These are phyloP conservation scores for Batrachochytrium dendrobatidis DNA, from an alignment of 371 early-diverging fungal species.

Conservation along the genomic window DNA sequence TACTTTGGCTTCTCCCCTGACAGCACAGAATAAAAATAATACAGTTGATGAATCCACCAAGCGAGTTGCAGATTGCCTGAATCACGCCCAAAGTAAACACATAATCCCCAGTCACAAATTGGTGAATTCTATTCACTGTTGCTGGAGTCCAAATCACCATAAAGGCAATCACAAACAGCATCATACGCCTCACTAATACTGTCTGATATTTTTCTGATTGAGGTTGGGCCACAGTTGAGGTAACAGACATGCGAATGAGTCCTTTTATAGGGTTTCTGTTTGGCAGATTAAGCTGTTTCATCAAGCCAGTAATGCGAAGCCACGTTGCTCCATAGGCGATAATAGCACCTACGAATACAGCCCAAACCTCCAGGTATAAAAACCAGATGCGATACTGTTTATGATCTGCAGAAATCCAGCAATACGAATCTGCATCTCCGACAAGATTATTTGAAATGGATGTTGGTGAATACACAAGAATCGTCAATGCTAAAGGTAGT, in stretches of 20 bases:
- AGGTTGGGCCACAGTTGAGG: not conserved
- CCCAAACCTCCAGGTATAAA: not conserved
- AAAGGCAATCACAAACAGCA: not conserved
- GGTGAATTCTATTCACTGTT: not conserved
- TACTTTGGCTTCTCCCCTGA: no score
- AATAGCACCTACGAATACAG: not conserved
- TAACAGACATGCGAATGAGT: not conserved
- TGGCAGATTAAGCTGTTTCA: not conserved
- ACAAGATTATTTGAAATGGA: not conserved
- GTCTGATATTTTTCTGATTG: not conserved
- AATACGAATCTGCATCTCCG: not conserved
- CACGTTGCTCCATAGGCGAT: not conserved
- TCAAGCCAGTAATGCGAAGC: not conserved
- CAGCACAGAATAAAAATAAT: no score
- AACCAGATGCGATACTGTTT: not conserved
- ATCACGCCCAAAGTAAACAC: slow-evolving; percentile 1
- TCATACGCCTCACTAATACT: not conserved
- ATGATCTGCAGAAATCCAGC: not conserved
- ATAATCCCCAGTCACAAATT: not conserved
- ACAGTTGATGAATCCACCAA: not conserved
- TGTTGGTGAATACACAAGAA: not conserved
- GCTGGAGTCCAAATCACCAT: not conserved
- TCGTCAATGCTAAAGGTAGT: not conserved
- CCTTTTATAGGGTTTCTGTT: no score
- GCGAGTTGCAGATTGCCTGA: not conserved